Evolutionary conservation across 768 basidiomycete genomes (phyloP), one percentile per base, ranked within the genome.

Genomic region (Leccinum fibrillosum): DNA sequence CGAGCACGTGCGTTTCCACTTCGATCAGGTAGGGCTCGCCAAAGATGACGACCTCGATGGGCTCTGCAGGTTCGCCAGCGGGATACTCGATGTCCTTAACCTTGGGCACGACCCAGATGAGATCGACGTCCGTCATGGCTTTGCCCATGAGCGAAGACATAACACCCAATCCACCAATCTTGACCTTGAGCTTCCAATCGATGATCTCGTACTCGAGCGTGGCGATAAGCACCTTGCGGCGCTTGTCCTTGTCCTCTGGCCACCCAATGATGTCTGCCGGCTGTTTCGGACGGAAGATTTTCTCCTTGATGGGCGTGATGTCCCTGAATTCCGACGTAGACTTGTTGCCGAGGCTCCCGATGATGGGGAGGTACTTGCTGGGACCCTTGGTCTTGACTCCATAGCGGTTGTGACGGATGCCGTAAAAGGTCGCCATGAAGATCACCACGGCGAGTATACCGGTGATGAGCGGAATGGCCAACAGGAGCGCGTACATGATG

Each of bases 141-240:
- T 96, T 97, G 62, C 94, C 94, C 94, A 97, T 97, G 35, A 97
- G 78, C 73, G 88, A 88, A 3, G 94, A 96, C 94, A 97, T 97
- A 77, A 96, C 94, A 80, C 94, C 94, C 19, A 97, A 81, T 74
- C 94, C 94, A 76, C 94, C 94, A 62, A 96, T 96, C 80, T 96
- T 96, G 79, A 97, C 94, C 75, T 97, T 97, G 61, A 95, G 75
- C 75, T 95, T 95, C 94, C 94, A 97, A 69, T 96, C 94, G 67
- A 97, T 86, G 69, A 97, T 90, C 72, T 97, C 94, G 74, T 97
- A 97, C 74, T 97, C 94, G 52, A 97, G 80, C 0, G 94, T 96
- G 17, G 94, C 78, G 60, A 97, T 97, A 48, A 97, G 81, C 26
- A 95, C 92, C 72, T 89, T 92, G 70, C 94, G 82, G 50, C 94